These are phyloP conservation scores for Senna tora DNA, from an alignment of 306 rosid genomes.

Conservation along the genomic window DNA sequence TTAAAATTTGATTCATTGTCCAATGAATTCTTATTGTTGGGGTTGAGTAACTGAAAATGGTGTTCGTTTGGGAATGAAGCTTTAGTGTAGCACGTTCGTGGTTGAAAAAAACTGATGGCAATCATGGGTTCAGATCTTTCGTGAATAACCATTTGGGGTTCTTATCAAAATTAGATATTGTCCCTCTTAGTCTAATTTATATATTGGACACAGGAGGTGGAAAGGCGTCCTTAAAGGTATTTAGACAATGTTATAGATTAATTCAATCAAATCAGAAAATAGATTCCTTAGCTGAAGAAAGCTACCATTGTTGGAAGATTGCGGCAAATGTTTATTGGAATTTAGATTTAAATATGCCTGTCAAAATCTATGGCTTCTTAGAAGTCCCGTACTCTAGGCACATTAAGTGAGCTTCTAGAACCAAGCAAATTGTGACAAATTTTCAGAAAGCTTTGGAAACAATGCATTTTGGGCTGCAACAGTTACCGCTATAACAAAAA, in stretches of 20 bases:
- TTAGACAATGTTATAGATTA: constrained; percentile 1
- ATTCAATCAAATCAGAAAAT: background rate
- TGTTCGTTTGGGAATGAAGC: background rate
- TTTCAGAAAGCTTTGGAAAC: background rate
- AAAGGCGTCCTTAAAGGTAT: background rate
- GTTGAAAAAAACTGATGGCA: background rate
- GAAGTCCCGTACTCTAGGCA: background rate
- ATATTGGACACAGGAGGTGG: constrained; percentile 1
- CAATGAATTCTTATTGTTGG: background rate
- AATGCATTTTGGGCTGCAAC: background rate
- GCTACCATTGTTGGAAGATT: background rate
- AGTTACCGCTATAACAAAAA: background rate
- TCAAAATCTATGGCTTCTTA: constrained; percentile 1
- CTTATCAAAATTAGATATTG: constrained; percentile 23
- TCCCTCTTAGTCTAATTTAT: background rate
- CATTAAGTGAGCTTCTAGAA: constrained; percentile 10
- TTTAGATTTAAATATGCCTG: background rate
- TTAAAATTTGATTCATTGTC: background rate
- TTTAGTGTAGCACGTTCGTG: background rate
- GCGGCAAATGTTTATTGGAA: constrained; percentile 2
- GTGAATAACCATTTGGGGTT: constrained; percentile 7
- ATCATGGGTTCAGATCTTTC: background rate
- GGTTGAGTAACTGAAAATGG: background rate
- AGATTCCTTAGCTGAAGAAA: constrained; percentile 15
- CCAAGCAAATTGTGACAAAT: constrained; percentile 18